These are phyloP conservation scores for Coccomyxa sp. DNA, from an alignment of 139 green algal species.

Conservation along the genomic window DNA sequence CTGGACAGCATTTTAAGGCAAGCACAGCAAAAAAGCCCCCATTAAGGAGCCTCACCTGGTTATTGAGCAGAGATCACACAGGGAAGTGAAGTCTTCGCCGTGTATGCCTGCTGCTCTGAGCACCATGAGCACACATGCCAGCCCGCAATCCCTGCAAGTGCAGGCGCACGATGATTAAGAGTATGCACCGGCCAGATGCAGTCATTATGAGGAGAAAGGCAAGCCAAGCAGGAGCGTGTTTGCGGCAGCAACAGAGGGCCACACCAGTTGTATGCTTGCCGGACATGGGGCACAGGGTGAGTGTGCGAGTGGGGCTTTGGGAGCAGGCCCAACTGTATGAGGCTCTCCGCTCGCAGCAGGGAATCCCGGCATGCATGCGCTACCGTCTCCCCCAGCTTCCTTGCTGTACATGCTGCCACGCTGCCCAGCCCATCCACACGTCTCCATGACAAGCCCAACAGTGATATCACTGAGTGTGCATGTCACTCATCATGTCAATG, in stretches of 20 bases:
- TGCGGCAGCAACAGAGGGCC: neutral
- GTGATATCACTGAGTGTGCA: no score
- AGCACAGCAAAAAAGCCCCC: neutral
- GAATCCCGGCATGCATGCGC: neutral
- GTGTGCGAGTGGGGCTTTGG: neutral
- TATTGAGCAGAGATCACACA: slow-evolving; percentile 58
- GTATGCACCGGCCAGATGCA: no score
- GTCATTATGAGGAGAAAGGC: no score
- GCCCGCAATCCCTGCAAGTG: slow-evolving; percentile 79
- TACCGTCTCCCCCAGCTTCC: neutral
- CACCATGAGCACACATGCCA: slow-evolving; percentile 89
- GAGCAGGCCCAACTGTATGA: neutral
- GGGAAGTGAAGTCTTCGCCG: slow-evolving; percentile 32
- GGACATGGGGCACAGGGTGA: slow-evolving; percentile 53
- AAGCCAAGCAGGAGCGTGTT: no score
- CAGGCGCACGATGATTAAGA: no score
- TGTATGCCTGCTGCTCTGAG: slow-evolving; percentile 44
- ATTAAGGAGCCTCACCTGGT: slow-evolving; percentile 36
- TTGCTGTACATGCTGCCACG: slow-evolving; percentile 1
- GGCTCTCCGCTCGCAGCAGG: neutral
- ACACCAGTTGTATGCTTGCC: slow-evolving; percentile 58
- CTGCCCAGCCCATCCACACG: neutral
- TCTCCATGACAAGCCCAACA: neutral
- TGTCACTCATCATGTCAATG: no score
- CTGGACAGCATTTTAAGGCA: neutral